Percentiles rank a stretch among this genome's conserved stretches.
Evolutionary conservation across 495 filamentous ascomycete genomes (phyloP).

Genomic region (Lasiosphaeriaceae sp.): DNA sequence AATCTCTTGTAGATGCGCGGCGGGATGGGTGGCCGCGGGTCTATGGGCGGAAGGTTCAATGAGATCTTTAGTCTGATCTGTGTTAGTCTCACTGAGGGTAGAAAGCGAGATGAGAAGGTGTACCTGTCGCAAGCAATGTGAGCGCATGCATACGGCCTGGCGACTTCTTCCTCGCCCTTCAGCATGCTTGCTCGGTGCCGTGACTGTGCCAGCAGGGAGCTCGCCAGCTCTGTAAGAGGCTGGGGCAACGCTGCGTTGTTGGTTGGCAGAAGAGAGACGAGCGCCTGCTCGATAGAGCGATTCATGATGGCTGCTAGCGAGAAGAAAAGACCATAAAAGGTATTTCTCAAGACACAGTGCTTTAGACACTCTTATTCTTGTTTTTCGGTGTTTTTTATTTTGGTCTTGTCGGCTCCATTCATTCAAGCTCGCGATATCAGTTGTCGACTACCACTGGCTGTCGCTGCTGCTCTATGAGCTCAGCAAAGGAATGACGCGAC

Average conservation of each 20-base stretch:
- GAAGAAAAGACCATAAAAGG: neutral
- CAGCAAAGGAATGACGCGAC: neutral
- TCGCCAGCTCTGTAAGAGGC: slow-evolving; percentile 71
- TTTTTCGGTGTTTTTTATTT: too few species aligned
- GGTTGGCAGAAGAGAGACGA: slow-evolving; percentile 74
- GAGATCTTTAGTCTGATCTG: slow-evolving; percentile 64
- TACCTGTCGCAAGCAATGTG: slow-evolving; percentile 89
- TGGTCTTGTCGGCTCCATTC: neutral
- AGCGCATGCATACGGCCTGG: slow-evolving; percentile 80
- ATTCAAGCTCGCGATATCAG: too few species aligned
- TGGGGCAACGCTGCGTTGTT: slow-evolving; percentile 66
- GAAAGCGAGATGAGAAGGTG: neutral
- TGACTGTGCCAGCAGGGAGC: slow-evolving; percentile 82
- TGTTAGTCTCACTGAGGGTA: slow-evolving; percentile 3
- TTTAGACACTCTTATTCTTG: too few species aligned
- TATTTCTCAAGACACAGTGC: too few species aligned
- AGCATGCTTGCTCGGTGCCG: slow-evolving; percentile 72
- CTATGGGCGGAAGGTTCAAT: slow-evolving; percentile 80
- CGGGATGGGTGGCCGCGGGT: slow-evolving; percentile 75
- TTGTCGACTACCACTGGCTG: too few species aligned
- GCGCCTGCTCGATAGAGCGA: slow-evolving; percentile 68
- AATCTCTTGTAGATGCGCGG: slow-evolving; percentile 82
- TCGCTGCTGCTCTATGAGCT: too few species aligned
- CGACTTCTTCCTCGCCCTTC: slow-evolving; percentile 85
- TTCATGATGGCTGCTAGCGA: slow-evolving; percentile 48